Evolutionary conservation across 352 stramenopile genomes (phyloP).

Genomic region (Phytophthora sp.): DNA sequence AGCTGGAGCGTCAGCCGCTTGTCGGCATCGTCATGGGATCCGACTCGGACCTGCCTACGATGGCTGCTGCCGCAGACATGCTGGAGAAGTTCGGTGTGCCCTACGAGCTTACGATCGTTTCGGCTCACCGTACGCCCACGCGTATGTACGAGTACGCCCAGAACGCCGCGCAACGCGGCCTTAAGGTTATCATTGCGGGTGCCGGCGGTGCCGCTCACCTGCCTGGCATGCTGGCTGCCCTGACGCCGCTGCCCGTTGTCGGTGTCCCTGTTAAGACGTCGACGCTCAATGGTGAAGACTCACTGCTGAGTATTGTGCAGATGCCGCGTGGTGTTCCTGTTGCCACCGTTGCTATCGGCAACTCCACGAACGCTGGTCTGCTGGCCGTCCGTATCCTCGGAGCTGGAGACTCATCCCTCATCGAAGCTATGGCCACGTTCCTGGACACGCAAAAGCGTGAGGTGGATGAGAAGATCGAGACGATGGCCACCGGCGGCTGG

Average conservation of each 20-base stretch:
- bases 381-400: constrained; percentile 96
- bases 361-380: constrained; percentile 98
- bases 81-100: constrained; percentile 95
- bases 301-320: constrained; percentile 98
- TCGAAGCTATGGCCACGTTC: constrained; percentile 93
- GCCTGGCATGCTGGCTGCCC: constrained; percentile 93
- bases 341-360: constrained; percentile 98
- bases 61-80: constrained; percentile 95
- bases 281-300: constrained; percentile 97
- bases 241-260: constrained; percentile 92
- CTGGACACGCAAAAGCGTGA: constrained; percentile 91
- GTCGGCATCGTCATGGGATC: constrained; percentile 93
- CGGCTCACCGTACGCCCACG: constrained; percentile 96
- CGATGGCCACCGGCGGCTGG: constrained; percentile 88
- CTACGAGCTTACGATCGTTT: constrained; percentile 98
- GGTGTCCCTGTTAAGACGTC: constrained; percentile 98
- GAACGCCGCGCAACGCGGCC: constrained; percentile 83
- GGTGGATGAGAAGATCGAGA: constrained; percentile 93
- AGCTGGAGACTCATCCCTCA: constrained; percentile 57
- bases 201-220: constrained; percentile 97
- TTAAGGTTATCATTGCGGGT: constrained; percentile 95
- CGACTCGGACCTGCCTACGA: constrained; percentile 97
- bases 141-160: constrained; percentile 97
- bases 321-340: constrained; percentile 98
- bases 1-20: constrained; percentile 33